These are phyloP conservation scores for Eudorina sp. DNA, from an alignment of 139 green algal species.

Conservation along the genomic window DNA sequence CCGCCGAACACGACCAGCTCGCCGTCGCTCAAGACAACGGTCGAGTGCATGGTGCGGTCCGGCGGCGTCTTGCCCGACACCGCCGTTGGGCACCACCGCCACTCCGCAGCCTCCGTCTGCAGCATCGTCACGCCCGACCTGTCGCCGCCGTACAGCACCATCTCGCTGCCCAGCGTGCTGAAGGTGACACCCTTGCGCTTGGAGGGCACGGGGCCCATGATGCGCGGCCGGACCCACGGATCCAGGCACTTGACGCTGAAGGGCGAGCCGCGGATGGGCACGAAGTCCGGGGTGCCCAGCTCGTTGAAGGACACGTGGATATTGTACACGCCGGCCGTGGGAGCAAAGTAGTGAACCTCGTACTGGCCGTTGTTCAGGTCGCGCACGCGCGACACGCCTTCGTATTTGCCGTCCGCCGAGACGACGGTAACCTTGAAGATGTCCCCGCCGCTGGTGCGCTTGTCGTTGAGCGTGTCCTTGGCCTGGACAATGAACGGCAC, in stretches of 20 bases:
- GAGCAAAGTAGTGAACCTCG: conserved; percentile 74
- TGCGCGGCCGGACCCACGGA: conserved; percentile 77
- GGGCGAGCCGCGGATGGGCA: conserved; percentile 80
- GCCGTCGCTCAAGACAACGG: conserved; percentile 51
- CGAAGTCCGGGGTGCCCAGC: conserved; percentile 67
- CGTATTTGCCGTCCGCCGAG: conserved; percentile 66
- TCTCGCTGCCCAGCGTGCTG: conserved; percentile 59
- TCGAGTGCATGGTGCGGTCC: conserved; percentile 64
- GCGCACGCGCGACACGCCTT: conserved; percentile 68
- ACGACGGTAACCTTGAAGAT: conserved; percentile 75
- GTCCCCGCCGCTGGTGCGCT: conserved; percentile 83
- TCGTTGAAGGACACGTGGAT: conserved; percentile 82
- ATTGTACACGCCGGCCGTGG: conserved; percentile 66
- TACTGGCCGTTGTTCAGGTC: conserved; percentile 85
- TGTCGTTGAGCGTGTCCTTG: conserved; percentile 82
- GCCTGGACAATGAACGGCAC: conserved; percentile 88
- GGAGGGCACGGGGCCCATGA: conserved; percentile 72
- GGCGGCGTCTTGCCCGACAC: conserved; percentile 58
- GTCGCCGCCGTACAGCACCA: conserved; percentile 84
- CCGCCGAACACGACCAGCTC: conserved; percentile 81
- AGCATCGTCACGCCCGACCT: conserved; percentile 76
- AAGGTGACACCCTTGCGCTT: conserved; percentile 75
- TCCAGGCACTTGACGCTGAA: conserved; percentile 78
- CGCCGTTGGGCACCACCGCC: conserved; percentile 60
- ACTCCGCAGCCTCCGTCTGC: conserved; percentile 61